Base-by-base conservation (phyloP, 2,329 filamentous ascomycete species). In the Aspergillus jensenii region DNA sequence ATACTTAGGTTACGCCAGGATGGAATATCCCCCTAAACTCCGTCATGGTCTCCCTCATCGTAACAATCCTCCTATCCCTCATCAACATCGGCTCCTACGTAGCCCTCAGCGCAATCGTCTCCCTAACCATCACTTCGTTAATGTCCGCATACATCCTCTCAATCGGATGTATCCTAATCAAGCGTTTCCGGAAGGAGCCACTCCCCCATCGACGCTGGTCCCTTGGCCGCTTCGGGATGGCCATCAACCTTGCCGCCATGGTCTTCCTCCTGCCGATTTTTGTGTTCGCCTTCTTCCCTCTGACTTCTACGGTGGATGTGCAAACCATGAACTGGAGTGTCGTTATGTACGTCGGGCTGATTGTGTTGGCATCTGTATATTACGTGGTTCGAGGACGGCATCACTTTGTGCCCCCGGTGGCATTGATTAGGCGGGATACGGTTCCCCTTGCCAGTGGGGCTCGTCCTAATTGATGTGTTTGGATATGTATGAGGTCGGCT, bases 41-140 rank as follows among this genome's bases (percentile, higher is more conserved):
- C 2, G 78, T 83, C 55, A 66, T 79, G 53, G 70, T 80, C 6
- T 78, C 80, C 2, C 74, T 80, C 4, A 64, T 75, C 11, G 71
- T 77, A 40, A 76, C 77, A 17, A 69, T 73, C 4, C 71, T 82
- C 3, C 74, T 84, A 39, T 76, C 78, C 1, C 68, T 83, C 23
- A 81, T 84, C 72, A 82, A 82, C 63, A 77, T 84, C 54, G 81
- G 79, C 45, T 81, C 79, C n/a, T 67, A 71, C 19, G 69, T 73
- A 4, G 78, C 78, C 8, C 71, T 80, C 49, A 74, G 76, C 58
- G 76, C 76, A 55, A 75, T 80, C 45, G 66, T 78, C 21, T 78
- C 78, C 2, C 71, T 80, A 5, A 74, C 72, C 2, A 71, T 78
- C 25, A 71, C 72, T 6, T 75, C 76, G 7, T 61, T 79, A 11